These are phyloP conservation scores for Hemileccinum impolitum DNA, from an alignment of 768 basidiomycete species.

Conservation along the genomic window DNA sequence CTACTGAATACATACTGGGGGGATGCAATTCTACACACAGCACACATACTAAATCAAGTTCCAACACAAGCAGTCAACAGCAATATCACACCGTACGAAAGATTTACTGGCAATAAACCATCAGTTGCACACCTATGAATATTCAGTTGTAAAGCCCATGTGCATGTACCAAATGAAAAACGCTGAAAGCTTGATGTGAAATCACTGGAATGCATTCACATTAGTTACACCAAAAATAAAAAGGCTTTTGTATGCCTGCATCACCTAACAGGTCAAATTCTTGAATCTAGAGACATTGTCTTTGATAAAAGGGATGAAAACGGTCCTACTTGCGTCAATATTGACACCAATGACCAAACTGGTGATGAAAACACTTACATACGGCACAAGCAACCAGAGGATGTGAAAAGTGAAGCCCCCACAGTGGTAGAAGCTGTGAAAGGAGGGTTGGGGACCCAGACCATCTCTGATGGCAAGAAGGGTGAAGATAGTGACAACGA, in stretches of 20 bases:
- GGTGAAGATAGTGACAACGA: too few species aligned
- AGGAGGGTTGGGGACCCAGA: too few species aligned
- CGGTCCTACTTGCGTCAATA: background rate
- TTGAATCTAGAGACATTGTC: background rate
- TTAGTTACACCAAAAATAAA: background rate
- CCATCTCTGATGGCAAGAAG: too few species aligned
- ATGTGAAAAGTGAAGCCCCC: too few species aligned
- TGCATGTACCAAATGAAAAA: conserved; percentile 23
- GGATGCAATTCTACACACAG: background rate
- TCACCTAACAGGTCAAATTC: background rate
- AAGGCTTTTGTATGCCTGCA: background rate
- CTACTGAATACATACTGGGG: conserved; percentile 5
- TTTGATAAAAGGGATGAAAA: background rate
- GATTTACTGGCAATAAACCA: conserved; percentile 20
- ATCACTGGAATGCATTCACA: background rate
- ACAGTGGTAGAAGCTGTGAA: too few species aligned
- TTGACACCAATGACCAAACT: too few species aligned
- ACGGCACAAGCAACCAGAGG: too few species aligned
- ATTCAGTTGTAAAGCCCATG: conserved; percentile 27
- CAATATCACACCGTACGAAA: conserved; percentile 22
- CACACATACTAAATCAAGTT: background rate
- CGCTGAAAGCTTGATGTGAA: background rate
- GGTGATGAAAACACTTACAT: too few species aligned
- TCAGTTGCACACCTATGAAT: conserved; percentile 16
- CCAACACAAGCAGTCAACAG: background rate